Evolutionary conservation across 176 grass and related monocot species (phyloP).

Genomic region (Carex parvula): DNA sequence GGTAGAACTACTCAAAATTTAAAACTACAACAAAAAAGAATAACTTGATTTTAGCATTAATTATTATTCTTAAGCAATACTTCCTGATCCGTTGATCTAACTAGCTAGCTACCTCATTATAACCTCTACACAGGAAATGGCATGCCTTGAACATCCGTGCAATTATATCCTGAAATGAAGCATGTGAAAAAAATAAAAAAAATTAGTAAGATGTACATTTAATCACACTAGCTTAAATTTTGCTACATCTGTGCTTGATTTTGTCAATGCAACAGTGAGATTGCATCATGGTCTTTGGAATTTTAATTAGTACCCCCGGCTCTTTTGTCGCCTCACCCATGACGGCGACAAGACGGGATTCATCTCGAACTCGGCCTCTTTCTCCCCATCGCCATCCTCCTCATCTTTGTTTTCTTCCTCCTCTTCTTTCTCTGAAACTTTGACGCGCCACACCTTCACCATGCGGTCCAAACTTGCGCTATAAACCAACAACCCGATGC

Average conservation of each 20-base stretch:
- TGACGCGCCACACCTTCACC: slow-evolving; percentile 93
- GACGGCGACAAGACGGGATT: slow-evolving; percentile 18
- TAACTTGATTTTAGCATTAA: not conserved
- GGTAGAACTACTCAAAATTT: not conserved
- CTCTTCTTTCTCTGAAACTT: slow-evolving; percentile 44
- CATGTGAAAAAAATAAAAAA: not conserved
- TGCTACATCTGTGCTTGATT: not conserved
- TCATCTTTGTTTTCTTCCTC: slow-evolving; percentile 13
- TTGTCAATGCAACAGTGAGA: not conserved
- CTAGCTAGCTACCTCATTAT: not conserved
- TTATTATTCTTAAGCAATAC: not conserved
- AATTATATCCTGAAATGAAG: slow-evolving; percentile 13
- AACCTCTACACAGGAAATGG: not conserved
- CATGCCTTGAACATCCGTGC: not conserved
- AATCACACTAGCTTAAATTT: not conserved
- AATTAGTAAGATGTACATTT: not conserved
- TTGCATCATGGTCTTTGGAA: not conserved
- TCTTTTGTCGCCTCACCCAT: slow-evolving; percentile 19
- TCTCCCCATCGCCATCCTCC: not conserved
- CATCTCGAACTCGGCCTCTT: slow-evolving; percentile 26
- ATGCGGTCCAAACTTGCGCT: slow-evolving; percentile 73
- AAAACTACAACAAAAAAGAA: not conserved
- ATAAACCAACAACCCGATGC: slow-evolving; percentile 71
- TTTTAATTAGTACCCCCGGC: slow-evolving; percentile 9
- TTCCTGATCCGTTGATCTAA: not conserved